Base-by-base conservation (phyloP, 805 yeast genomes). In the Tetrapisispora pingtungensis region DNA sequence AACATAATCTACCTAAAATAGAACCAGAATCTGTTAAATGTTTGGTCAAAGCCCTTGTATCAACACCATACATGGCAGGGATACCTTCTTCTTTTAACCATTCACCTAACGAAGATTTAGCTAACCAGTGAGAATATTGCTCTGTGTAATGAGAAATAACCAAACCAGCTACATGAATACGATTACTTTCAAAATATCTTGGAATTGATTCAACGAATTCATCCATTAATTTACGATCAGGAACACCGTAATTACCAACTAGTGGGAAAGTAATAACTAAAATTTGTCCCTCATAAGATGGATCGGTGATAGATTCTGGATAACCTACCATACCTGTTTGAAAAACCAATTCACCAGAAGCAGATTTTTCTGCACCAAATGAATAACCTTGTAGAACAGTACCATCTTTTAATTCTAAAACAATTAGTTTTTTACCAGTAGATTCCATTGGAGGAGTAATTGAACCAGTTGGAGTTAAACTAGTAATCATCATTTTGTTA, bases 311-410 rank as follows among this genome's bases (percentile, higher is more conserved):
- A 43, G 97, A 81, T 69, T 93, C 98, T 35, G 97, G 98, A 66
- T 93, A 93, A 50, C 98, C 98, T 56, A 93, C 97, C 96, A 93
- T 89, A 73, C 98, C 97, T 51, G 98, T 93, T 70, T 94, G 97
- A 79, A 93, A 93, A 49, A 93, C 98, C 58, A 94, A 78, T 71
- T 93, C 98, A 75, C 98, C 98, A 46, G 97, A 94, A 46, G 80
- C 78, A 22, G 95, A 66, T 48, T 74, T 78, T 50, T 81, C 81
- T 45, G 97, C 96, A 74, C 98, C 98, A 59, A 93, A 93, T 18
- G 97, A 90, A 71, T 84, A 87, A 69, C 98, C 98, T 69, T 87
- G 93, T 56, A 90, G 74, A 46, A 81, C 77, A 51, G 79, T 67
- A 55, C 96, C 96, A 65, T 85, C 88, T 57, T 84, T 83, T 56